A percentile compares a stretch with the other conserved stretches of the same genome.
phyloP scores from a whole-genome alignment of 257 asterid species.

The Petunia axillaris region DNA sequence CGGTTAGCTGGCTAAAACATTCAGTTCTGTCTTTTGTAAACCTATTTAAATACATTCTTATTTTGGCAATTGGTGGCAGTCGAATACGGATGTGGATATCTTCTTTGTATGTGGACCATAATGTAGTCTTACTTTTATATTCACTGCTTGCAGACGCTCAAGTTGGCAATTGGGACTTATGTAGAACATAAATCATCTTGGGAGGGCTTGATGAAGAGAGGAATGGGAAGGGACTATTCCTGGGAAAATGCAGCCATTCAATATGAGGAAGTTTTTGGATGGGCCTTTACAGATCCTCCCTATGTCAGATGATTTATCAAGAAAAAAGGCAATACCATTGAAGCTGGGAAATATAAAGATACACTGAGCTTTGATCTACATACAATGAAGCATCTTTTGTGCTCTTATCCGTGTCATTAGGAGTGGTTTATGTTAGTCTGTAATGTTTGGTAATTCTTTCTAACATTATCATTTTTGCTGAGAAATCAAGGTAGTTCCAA shows the following conservation, averaged over 20 bases:
- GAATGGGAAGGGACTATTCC: conserved; percentile 79
- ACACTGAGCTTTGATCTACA: not conserved
- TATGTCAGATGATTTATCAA: conserved; percentile 57
- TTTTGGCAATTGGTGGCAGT: not conserved
- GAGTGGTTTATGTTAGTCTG: not conserved
- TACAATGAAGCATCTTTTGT: no score
- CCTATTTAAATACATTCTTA: no score
- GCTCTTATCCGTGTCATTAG: not conserved
- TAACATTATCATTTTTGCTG: not conserved
- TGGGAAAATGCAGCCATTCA: conserved; percentile 91
- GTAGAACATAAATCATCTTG: conserved; percentile 74
- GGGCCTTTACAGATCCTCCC: conserved; percentile 88
- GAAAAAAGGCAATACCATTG: not conserved
- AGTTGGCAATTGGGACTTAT: conserved; percentile 61
- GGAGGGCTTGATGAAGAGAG: conserved; percentile 86
- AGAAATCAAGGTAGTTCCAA: conserved; percentile 16
- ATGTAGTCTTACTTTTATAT: not conserved
- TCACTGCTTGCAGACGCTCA: conserved; percentile 52
- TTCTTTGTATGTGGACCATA: not conserved
- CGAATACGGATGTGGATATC: not conserved
- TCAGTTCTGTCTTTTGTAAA: no score
- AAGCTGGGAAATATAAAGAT: not conserved
- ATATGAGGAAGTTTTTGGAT: conserved; percentile 79
- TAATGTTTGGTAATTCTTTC: not conserved
- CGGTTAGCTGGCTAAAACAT: no score